phyloP scores from a whole-genome alignment of 2,329 filamentous ascomycete species.

The Colletotrichum viniferum region DNA sequence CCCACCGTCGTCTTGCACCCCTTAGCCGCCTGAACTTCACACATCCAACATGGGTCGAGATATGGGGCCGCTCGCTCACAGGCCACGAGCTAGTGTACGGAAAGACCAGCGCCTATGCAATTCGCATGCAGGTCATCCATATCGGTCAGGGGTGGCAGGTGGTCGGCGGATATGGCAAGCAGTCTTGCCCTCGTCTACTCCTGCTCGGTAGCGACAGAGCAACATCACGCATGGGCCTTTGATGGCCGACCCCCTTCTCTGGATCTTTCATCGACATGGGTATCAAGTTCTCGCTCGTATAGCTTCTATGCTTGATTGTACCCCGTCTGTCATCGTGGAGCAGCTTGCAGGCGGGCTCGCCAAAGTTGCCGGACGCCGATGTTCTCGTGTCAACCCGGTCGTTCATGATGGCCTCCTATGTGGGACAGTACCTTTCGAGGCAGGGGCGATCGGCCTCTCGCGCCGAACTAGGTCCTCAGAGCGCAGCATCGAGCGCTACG shows the following conservation, averaged over 20 bases:
- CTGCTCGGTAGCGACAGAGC: not conserved
- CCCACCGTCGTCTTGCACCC: not conserved
- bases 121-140: not conserved
- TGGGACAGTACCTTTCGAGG: not conserved
- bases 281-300: not conserved
- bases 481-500: not conserved
- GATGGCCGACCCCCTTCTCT: not conserved
- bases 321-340: not conserved
- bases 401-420: not conserved
- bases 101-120: not conserved
- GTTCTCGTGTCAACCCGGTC: not conserved
- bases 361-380: not conserved
- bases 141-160: not conserved
- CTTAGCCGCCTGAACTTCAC: constrained; percentile 2
- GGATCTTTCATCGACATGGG: not conserved
- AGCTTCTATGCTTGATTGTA: not conserved
- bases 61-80: not conserved
- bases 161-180: not conserved
- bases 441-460: constrained; percentile 4
- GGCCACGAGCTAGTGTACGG: not conserved
- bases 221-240: not conserved
- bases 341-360: not conserved
- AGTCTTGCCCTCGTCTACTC: not conserved
- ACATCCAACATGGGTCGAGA: not conserved
- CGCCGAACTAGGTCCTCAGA: not conserved